phyloP scores from a whole-genome alignment of 305 asterid genomes.

The Fraxinus albicans region DNA sequence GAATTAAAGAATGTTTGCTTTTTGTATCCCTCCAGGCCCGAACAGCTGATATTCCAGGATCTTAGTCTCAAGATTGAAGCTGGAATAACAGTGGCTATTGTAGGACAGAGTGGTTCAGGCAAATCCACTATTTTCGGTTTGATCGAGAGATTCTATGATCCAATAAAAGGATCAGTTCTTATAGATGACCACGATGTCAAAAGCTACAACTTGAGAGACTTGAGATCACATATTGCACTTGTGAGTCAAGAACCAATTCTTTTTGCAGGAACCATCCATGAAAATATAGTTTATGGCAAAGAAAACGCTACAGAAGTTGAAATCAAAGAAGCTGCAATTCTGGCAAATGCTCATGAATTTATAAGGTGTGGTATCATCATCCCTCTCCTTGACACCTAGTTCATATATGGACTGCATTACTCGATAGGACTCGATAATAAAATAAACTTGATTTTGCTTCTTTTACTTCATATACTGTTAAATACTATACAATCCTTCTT shows the following conservation, averaged over 20 bases:
- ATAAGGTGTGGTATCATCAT: constrained; percentile 43
- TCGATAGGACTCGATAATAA: not conserved
- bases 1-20: constrained; percentile 52
- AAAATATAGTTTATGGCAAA: constrained; percentile 61
- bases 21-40: constrained; percentile 69
- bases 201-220: constrained; percentile 52
- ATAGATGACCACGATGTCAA: constrained; percentile 59
- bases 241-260: constrained; percentile 82
- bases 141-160: constrained; percentile 78
- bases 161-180: constrained; percentile 49
- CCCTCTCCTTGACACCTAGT: not conserved
- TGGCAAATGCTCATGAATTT: constrained; percentile 77
- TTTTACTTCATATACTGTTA: not conserved
- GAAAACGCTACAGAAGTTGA: constrained; percentile 58
- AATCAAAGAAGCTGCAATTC: constrained; percentile 55
- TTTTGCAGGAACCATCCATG: constrained; percentile 59
- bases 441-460: not conserved
- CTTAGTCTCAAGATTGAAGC: constrained; percentile 56
- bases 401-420: not conserved
- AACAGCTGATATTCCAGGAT: constrained; percentile 60
- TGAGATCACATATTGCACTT: constrained; percentile 67
- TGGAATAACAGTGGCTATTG: constrained; percentile 62
- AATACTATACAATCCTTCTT: not conserved
- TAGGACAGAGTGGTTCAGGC: constrained; percentile 79
- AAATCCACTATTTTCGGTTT: constrained; percentile 68